Evolutionary conservation across 805 yeast genomes (phyloP).

Genomic region (Komagataella pseudopastoris): DNA sequence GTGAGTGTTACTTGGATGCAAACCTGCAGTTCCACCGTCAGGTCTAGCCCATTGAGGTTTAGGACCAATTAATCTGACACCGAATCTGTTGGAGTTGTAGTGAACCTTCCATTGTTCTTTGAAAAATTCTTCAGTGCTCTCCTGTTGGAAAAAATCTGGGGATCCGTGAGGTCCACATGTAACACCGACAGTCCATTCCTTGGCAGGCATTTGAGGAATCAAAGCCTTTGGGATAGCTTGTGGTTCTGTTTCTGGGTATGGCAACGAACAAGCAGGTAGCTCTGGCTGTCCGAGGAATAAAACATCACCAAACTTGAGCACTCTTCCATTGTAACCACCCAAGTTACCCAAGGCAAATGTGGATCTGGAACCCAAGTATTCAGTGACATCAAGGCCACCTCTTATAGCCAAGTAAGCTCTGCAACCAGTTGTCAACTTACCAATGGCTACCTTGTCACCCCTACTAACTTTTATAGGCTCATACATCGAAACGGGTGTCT

Average conservation of each 20-base stretch:
- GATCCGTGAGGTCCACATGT: slow-evolving; percentile 98
- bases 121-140: slow-evolving; percentile 67
- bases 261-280: slow-evolving; percentile 51
- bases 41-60: slow-evolving; percentile 94
- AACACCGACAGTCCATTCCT: slow-evolving; percentile 77
- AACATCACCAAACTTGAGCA: slow-evolving; percentile 84
- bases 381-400: slow-evolving; percentile 90
- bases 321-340: slow-evolving; percentile 94
- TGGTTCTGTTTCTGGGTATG: slow-evolving; percentile 61
- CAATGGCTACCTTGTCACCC: slow-evolving; percentile 72
- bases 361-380: slow-evolving; percentile 90
- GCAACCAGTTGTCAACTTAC: slow-evolving; percentile 74
- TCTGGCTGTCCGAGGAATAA: slow-evolving; percentile 74
- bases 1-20: slow-evolving; percentile 97
- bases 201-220: slow-evolving; percentile 39
- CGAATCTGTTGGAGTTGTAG: slow-evolving; percentile 93
- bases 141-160: slow-evolving; percentile 82
- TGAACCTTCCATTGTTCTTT: slow-evolving; percentile 82
- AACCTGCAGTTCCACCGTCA: slow-evolving; percentile 96
- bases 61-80: slow-evolving; percentile 89
- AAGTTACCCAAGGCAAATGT: slow-evolving; percentile 88
- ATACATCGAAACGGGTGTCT: slow-evolving; percentile 44
- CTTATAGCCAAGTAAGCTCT: slow-evolving; percentile 82
- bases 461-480: slow-evolving; percentile 55
- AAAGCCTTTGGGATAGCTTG: slow-evolving; percentile 36